Evolutionary conservation across 2,329 filamentous ascomycete genomes (phyloP).

Genomic region (Sporothrix sp.): DNA sequence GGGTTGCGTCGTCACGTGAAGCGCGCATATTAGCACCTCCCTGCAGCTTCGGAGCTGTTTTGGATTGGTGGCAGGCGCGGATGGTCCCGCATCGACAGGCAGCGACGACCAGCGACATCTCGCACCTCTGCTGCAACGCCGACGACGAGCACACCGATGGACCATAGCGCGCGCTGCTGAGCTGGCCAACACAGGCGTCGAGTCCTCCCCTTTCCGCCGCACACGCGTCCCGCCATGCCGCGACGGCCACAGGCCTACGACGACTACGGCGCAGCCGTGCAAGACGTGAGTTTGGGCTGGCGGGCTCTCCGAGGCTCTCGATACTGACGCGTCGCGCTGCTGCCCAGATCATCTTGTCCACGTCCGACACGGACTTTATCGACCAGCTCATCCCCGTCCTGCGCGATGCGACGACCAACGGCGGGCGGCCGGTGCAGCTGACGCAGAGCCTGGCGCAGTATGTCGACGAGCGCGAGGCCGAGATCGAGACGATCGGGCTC

Average conservation of each 20-base stretch:
- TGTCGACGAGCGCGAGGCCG: slow-evolving; percentile 73
- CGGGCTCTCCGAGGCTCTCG: not conserved
- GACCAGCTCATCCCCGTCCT: slow-evolving; percentile 92
- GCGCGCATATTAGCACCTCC: not conserved
- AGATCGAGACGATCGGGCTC: slow-evolving; percentile 90
- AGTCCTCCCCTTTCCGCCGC: not conserved
- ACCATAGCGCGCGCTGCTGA: not conserved
- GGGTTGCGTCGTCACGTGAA: not conserved
- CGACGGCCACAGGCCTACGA: slow-evolving; percentile 21
- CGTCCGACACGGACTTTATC: slow-evolving; percentile 86
- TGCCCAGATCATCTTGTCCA: slow-evolving; percentile 75
- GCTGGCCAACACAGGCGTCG: not conserved
- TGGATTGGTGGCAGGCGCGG: slow-evolving; percentile 3
- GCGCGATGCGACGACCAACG: slow-evolving; percentile 72
- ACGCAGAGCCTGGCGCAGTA: slow-evolving; percentile 72
- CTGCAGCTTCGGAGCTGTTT: slow-evolving; percentile 9
- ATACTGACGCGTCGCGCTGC: not conserved
- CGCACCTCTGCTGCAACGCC: not conserved
- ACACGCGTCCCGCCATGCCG: slow-evolving; percentile 16
- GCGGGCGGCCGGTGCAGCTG: slow-evolving; percentile 62
- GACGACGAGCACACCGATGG: not conserved
- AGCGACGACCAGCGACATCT: not conserved
- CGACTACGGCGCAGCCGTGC: slow-evolving; percentile 22
- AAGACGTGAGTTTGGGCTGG: slow-evolving; percentile 16
- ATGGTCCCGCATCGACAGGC: not conserved